A percentile compares a stretch with the other conserved stretches of the same genome.
These are phyloP conservation scores for Penicillium goetzii DNA, from an alignment of 495 filamentous ascomycete genomes.

Conservation along the genomic window DNA sequence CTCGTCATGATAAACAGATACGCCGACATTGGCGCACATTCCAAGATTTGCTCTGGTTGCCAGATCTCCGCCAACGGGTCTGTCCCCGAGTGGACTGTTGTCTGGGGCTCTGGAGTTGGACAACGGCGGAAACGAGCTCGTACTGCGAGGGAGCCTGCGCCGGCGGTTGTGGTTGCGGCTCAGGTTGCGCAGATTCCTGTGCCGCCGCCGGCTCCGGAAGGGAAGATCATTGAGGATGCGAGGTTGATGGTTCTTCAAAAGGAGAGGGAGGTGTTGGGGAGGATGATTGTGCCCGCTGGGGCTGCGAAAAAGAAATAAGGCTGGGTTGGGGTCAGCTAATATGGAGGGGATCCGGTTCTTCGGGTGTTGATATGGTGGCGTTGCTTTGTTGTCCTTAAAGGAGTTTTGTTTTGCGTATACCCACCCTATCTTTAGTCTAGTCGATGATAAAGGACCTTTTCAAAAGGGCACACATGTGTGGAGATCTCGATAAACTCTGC, in stretches of 20 bases:
- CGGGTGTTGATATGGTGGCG: not conserved
- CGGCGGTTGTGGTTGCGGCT: constrained; percentile 30
- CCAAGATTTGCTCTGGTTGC: constrained; percentile 46
- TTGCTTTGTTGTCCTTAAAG: not conserved
- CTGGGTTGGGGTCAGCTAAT: not conserved
- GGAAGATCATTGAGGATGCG: constrained; percentile 50
- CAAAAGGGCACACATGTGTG: not conserved
- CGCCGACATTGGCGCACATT: constrained; percentile 44
- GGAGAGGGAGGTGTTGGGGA: constrained; percentile 47
- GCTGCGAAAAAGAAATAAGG: constrained; percentile 37
- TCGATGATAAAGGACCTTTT: not conserved
- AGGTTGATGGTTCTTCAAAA: constrained; percentile 49
- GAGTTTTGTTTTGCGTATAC: not conserved
- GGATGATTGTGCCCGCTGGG: constrained; percentile 42
- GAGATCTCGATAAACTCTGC: not conserved
- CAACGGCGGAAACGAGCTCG: constrained; percentile 39
- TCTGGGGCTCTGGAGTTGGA: constrained; percentile 45
- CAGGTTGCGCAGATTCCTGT: constrained; percentile 28
- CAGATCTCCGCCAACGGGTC: constrained; percentile 32
- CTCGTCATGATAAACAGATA: constrained; percentile 34
- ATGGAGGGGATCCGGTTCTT: not conserved
- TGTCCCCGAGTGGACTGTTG: constrained; percentile 49
- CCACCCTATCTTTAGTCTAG: constrained; percentile 1
- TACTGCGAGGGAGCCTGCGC: constrained; percentile 26
- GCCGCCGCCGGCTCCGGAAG: constrained; percentile 33